Evolutionary conservation across 208 protist species (phyloP), one percentile per base, ranked within the genome.

Genomic region (Novymonas esmeraldas): DNA sequence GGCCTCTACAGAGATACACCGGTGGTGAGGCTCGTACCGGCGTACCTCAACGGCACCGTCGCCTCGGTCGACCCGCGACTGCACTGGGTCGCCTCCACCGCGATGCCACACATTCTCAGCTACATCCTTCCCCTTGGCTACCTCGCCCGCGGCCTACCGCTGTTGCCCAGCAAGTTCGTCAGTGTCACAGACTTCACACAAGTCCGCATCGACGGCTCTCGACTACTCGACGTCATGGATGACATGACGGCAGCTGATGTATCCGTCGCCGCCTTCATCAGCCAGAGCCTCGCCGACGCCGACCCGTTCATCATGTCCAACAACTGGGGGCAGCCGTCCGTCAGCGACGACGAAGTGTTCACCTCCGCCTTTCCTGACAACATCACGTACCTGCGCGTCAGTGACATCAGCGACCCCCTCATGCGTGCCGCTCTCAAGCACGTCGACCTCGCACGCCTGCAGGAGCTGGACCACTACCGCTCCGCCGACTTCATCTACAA

Each of bases 341-440:
- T 58, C 7, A 49, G 39, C 11, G 29, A 55, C 50, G 18, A 29
- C 10, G 38, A 22, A 20, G 6, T 73, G 7, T 48, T 50, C 26
- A 7, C 33, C 11, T 4, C 56, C 18, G 38, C 24, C 31, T 16
- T 6, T 11, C 26, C 13, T 24, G 52, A 3, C 0, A 9, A 11
- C 42, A 28, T 69, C 5, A n/a, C 28, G 14, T 79, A 69, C 50
- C 49, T 77, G 22, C 24, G 34, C 11, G 14, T 34, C 0, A 75
- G 73, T 46, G 49, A 76, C 24, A 46, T 79, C 41, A 69, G 36
- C 46, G 56, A 79, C 46, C 73, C 78, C 6, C 54, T 84, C 44
- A 74, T 84, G 74, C 45, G 49, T 6, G 56, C 50, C 14, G 78
- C 73, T 14, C 46, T 84, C 34, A 62, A 54, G 58, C 65, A 76